Evolutionary conservation across 2,329 filamentous ascomycete genomes (phyloP), one percentile per base, ranked within the genome.

Genomic region (Aureobasidium subglaciale): DNA sequence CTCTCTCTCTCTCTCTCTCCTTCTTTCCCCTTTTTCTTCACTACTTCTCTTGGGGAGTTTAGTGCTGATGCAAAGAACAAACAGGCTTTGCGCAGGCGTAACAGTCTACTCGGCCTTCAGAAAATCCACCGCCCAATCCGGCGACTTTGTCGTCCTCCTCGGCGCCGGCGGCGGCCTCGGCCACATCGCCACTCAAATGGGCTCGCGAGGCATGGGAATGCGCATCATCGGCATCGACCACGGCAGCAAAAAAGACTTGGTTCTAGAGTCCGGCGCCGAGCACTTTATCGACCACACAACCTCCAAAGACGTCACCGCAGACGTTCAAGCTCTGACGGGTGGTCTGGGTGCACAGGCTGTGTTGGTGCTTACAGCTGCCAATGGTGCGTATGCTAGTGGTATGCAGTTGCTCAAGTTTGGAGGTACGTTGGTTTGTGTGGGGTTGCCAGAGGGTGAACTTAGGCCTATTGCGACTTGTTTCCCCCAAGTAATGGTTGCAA

Each of bases 181-280:
- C 30, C 82, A 86, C 70, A 68, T 86, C 9, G 82, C 79, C 2
- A 74, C 77, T n/a, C 82, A 86, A 62, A 78, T 85, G 53, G 80
- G 79, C 7, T 70, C 74, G 30, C 68, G 71, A n/a, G 84, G 78
- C 3, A 83, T 86, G 74, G 82, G 80, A 10, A 73, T 82, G 59
- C 76, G 84, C 41, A 81, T 86, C 32, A 82, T 86, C 56, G 84
- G 82, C 24, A 78, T 87, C 64, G 85, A 87, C 65, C 75, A 81
- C 60, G 79, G 78, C 42, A 78, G 74, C 62, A 87, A 87, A 67
- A 78, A 80, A 61, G 90, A 78, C 11, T 64, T 86, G 2, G 76
- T 80, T 9, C 76, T 76, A 45, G 74, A 78, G 0, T 82, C 75
- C n/a, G 84, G 84, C 8, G 83, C 83, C 0, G 83, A 87, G 64